A percentile compares a stretch with the other conserved stretches of the same genome.
These are phyloP conservation scores for Gymnopilus dilepis DNA, from an alignment of 768 basidiomycete genomes.

Conservation along the genomic window DNA sequence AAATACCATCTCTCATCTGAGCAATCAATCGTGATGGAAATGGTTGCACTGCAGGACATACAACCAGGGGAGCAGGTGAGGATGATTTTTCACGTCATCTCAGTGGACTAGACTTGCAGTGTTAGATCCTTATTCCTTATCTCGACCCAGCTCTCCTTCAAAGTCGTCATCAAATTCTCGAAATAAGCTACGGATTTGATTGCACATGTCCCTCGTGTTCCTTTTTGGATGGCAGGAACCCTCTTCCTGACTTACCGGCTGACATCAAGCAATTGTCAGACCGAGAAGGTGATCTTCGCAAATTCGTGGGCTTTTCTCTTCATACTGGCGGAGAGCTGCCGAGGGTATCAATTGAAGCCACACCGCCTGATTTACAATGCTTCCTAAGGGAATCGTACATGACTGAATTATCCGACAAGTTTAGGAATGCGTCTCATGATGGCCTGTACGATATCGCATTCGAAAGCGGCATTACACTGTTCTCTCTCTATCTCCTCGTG, in stretches of 20 bases:
- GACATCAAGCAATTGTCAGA: slow-evolving; percentile 34
- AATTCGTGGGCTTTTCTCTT: slow-evolving; percentile 41
- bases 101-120: neutral
- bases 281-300: slow-evolving; percentile 39
- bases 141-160: slow-evolving; percentile 76
- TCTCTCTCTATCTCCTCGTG: slow-evolving; percentile 70
- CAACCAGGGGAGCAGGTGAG: slow-evolving; percentile 66
- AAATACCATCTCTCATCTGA: slow-evolving; percentile 55
- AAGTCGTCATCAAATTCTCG: slow-evolving; percentile 61
- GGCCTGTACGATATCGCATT: slow-evolving; percentile 59
- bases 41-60: slow-evolving; percentile 68
- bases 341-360: slow-evolving; percentile 31
- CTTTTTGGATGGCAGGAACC: slow-evolving; percentile 43
- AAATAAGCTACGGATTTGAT: slow-evolving; percentile 68
- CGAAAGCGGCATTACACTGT: slow-evolving; percentile 56
- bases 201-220: slow-evolving; percentile 67
- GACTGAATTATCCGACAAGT: slow-evolving; percentile 59
- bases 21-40: slow-evolving; percentile 57
- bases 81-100: slow-evolving; percentile 8
- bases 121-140: slow-evolving; percentile 76
- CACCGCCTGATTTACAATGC: slow-evolving; percentile 47
- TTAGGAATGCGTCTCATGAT: slow-evolving; percentile 75
- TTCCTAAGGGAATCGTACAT: slow-evolving; percentile 66
- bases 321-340: slow-evolving; percentile 33
- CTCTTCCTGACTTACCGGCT: slow-evolving; percentile 44